Percentiles rank a stretch among this genome's conserved stretches.
Conservation (phyloP, 495 filamentous ascomycete species). For the Penicillium longicatenatum region DNA sequence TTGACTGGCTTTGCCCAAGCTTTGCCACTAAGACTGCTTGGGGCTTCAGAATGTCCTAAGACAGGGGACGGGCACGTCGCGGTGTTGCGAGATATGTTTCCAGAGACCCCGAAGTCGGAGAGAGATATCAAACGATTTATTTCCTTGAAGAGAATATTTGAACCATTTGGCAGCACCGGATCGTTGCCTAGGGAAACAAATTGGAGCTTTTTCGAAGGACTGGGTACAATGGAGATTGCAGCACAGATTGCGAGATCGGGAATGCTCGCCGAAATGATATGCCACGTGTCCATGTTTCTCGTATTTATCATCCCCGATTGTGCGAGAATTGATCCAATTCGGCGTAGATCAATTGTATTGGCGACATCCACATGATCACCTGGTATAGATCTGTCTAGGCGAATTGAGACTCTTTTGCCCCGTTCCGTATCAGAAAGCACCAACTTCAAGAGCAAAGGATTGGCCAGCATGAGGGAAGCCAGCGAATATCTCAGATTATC, state of each 20-base stretch:
- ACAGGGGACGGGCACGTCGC: background rate
- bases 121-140: constrained; percentile 75
- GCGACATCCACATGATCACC: background rate
- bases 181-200: constrained; percentile 76
- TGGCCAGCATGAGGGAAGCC: constrained; percentile 67
- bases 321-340: constrained; percentile 57
- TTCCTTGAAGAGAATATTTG: constrained; percentile 74
- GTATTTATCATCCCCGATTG: constrained; percentile 64
- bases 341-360: constrained; percentile 28
- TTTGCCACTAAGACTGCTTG: constrained; percentile 58
- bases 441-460: constrained; percentile 35
- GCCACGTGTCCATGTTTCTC: constrained; percentile 58
- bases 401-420: constrained; percentile 34
- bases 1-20: constrained; percentile 66
- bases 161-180: constrained; percentile 52
- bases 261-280: constrained; percentile 65
- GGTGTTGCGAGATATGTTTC: constrained; percentile 28
- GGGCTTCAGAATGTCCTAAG: constrained; percentile 48
- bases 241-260: constrained; percentile 61
- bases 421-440: constrained; percentile 34
- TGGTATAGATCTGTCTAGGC: constrained; percentile 13
- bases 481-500: constrained; percentile 60
- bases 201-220: constrained; percentile 70
- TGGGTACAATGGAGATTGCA: constrained; percentile 68
- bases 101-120: constrained; percentile 75